phyloP scores from a whole-genome alignment of 495 filamentous ascomycete genomes.

The Penicillium paradoxum region DNA sequence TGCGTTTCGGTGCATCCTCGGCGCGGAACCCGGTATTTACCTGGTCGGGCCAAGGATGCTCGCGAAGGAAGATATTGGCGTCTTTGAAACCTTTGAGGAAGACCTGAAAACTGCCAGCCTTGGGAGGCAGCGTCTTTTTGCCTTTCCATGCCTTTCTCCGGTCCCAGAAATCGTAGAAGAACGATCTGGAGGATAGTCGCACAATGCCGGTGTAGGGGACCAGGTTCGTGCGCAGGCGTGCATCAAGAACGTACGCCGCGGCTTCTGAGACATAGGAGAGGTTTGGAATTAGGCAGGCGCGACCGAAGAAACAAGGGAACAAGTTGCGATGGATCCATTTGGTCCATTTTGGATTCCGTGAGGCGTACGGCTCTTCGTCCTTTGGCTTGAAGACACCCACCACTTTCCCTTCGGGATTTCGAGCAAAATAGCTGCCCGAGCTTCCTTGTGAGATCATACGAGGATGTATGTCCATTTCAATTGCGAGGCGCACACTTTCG shows the following conservation, averaged over 20 bases:
- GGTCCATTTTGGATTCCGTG: constrained; percentile 89
- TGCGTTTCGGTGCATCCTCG: constrained; percentile 63
- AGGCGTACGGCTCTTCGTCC: constrained; percentile 95
- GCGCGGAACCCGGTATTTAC: constrained; percentile 69
- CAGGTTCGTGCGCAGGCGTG: constrained; percentile 80
- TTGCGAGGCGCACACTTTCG: constrained; percentile 85
- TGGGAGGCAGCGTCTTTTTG: constrained; percentile 81
- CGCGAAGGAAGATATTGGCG: constrained; percentile 88
- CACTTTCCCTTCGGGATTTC: constrained; percentile 84
- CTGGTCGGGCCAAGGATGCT: constrained; percentile 98
- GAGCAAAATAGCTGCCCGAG: constrained; percentile 96
- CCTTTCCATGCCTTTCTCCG: constrained; percentile 82
- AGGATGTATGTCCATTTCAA: constrained; percentile 87
- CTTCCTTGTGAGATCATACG: constrained; percentile 95
- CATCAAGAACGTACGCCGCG: constrained; percentile 91
- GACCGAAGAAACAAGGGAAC: constrained; percentile 95
- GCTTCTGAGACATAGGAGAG: constrained; percentile 99
- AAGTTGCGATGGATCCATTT: constrained; percentile 93
- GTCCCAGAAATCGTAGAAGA: constrained; percentile 98
- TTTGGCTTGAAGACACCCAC: constrained; percentile 99
- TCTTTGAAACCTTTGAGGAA: constrained; percentile 97
- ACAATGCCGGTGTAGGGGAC: constrained; percentile 97
- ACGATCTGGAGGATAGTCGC: constrained; percentile 89
- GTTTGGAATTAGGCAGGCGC: constrained; percentile 95
- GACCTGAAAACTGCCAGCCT: constrained; percentile 93